phyloP scores from a whole-genome alignment of 148 eudicot genomes.

The Persicaria maculosa region DNA sequence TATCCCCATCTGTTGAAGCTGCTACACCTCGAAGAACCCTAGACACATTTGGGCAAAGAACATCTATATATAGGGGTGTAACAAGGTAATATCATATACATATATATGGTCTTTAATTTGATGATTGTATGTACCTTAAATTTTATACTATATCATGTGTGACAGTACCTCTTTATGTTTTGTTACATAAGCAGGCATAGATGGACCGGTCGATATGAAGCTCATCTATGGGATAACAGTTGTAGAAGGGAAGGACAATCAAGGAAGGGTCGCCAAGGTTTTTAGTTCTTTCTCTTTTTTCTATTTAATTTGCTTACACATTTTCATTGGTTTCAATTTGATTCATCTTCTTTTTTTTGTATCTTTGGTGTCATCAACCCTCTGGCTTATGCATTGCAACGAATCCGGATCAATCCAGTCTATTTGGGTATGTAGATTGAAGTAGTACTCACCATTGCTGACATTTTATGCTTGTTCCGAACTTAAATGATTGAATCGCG shows the following conservation, averaged over 20 bases:
- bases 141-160: too few species aligned
- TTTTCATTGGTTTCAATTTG: background rate
- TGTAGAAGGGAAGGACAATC: conserved; percentile 91
- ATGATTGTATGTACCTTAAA: too few species aligned
- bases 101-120: too few species aligned
- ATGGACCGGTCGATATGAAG: conserved; percentile 96
- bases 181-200: conserved; percentile 46
- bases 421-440: conserved; percentile 9
- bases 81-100: conserved; percentile 45
- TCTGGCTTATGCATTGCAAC: too few species aligned
- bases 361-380: background rate
- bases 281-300: background rate
- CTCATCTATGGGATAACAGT: conserved; percentile 69
- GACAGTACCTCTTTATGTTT: too few species aligned
- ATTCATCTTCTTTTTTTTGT: background rate
- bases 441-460: background rate
- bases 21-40: conserved; percentile 73
- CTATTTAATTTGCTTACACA: background rate
- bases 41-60: conserved; percentile 93
- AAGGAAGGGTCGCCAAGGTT: conserved; percentile 95
- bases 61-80: conserved; percentile 92
- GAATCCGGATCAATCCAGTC: background rate
- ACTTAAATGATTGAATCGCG: background rate
- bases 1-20: conserved; percentile 41
- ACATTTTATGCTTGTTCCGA: background rate